phyloP scores from a whole-genome alignment of 768 basidiomycete species.

The Boletus coccyginus region DNA sequence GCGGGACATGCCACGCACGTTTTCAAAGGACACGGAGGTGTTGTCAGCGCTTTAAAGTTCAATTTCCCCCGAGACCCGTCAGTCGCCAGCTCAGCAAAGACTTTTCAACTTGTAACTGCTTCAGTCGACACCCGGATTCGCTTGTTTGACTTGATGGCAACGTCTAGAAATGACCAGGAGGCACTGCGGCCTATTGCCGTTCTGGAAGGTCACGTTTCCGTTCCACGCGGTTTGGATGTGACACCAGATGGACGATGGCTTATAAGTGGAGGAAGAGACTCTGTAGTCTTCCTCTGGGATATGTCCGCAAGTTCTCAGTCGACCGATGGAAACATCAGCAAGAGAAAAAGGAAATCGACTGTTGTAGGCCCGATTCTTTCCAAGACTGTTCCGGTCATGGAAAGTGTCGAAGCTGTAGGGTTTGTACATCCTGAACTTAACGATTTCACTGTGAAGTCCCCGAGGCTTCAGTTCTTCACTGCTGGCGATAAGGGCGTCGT shows the following conservation, averaged over 20 bases:
- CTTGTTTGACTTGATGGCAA: slow-evolving; percentile 82
- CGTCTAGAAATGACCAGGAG: slow-evolving; percentile 53
- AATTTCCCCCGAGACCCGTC: slow-evolving; percentile 69
- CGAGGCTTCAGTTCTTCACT: slow-evolving; percentile 70
- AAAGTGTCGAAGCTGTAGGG: slow-evolving; percentile 86
- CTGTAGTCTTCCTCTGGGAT: slow-evolving; percentile 93
- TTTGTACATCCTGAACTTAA: slow-evolving; percentile 53
- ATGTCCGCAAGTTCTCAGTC: slow-evolving; percentile 33
- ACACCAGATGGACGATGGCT: slow-evolving; percentile 86
- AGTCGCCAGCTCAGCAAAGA: slow-evolving; percentile 41
- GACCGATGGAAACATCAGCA: slow-evolving; percentile 19
- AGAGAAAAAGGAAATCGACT: slow-evolving; percentile 42
- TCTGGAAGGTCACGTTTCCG: slow-evolving; percentile 94
- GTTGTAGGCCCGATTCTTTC: slow-evolving; percentile 55
- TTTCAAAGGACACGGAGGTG: slow-evolving; percentile 97
- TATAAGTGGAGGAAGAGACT: slow-evolving; percentile 88
- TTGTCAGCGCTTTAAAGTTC: slow-evolving; percentile 87
- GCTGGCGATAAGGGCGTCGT: slow-evolving; percentile 89
- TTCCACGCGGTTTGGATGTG: slow-evolving; percentile 87
- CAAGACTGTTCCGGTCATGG: slow-evolving; percentile 80
- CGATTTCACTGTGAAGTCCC: slow-evolving; percentile 32
- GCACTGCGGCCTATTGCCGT: slow-evolving; percentile 67
- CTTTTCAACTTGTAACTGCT: slow-evolving; percentile 84
- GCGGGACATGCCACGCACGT: slow-evolving; percentile 91
- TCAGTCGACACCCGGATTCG: slow-evolving; percentile 90